Evolutionary conservation across 768 basidiomycete species (phyloP).

Genomic region (Baorangia bicolor): DNA sequence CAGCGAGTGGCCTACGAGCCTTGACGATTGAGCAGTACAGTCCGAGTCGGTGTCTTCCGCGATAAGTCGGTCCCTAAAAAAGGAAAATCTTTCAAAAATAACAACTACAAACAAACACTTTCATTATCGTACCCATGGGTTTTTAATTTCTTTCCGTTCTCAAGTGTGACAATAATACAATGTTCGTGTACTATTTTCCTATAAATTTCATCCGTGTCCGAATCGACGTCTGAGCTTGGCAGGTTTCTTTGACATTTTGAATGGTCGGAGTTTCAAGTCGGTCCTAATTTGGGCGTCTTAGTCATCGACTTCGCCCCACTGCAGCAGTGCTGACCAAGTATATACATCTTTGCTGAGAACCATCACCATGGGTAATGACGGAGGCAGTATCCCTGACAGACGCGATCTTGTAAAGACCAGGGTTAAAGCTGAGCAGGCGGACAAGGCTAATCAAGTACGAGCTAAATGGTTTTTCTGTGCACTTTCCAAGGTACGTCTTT

Average conservation of each 20-base stretch:
- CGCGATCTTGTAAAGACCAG: conserved; percentile 74
- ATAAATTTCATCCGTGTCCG: neutral
- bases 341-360: neutral
- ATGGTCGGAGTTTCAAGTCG: conserved; percentile 2
- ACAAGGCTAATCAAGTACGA: conserved; percentile 85
- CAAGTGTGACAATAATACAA: too few species aligned
- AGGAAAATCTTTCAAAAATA: conserved; percentile 23
- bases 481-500: conserved; percentile 74
- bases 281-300: neutral
- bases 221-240: too few species aligned
- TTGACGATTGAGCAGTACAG: neutral
- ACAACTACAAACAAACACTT: conserved; percentile 24
- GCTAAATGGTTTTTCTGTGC: conserved; percentile 94
- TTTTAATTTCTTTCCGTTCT: neutral
- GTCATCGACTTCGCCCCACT: neutral
- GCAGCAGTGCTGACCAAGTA: neutral
- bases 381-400: conserved; percentile 84
- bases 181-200: neutral
- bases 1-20: conserved; percentile 4
- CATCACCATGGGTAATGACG: conserved; percentile 77
- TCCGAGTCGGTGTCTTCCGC: conserved; percentile 4
- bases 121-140: neutral
- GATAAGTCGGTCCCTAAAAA: conserved; percentile 9
- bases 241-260: neutral
- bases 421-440: conserved; percentile 83